These are phyloP conservation scores for Ganoderma leucocontextum DNA, from an alignment of 1,284 basidiomycete species.

Conservation along the genomic window DNA sequence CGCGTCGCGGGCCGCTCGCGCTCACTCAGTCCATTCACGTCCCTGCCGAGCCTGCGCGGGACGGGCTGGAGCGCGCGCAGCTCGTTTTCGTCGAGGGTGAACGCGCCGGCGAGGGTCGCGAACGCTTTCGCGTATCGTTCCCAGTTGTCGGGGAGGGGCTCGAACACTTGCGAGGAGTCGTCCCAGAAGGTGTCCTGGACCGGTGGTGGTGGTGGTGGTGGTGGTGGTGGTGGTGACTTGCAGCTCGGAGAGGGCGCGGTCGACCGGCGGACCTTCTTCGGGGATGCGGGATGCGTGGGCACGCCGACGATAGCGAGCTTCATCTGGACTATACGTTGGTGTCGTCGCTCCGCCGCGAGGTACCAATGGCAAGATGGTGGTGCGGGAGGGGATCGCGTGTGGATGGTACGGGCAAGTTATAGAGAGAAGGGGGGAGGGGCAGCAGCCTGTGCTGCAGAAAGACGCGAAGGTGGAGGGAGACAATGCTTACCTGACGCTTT, in stretches of 20 bases:
- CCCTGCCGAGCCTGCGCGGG: conserved; percentile 12
- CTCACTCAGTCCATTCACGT: background rate
- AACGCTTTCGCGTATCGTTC: conserved; percentile 20
- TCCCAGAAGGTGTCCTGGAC: background rate
- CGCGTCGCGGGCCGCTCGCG: conserved; percentile 21
- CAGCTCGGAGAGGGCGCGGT: background rate
- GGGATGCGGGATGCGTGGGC: background rate
- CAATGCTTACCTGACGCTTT: conserved; percentile 12
- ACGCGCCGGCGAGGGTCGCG: conserved; percentile 27
- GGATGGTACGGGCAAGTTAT: background rate
- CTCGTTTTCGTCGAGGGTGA: conserved; percentile 11
- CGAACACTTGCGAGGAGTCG: background rate
- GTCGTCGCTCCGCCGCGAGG: background rate
- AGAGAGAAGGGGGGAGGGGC: background rate
- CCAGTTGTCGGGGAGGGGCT: conserved; percentile 9
- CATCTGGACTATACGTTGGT: background rate
- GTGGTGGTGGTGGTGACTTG: background rate
- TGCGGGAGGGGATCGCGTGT: background rate
- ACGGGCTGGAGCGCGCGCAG: conserved; percentile 23
- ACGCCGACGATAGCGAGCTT: background rate
- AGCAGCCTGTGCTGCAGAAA: background rate
- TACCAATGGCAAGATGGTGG: background rate
- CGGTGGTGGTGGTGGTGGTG: background rate
- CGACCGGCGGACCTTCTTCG: background rate
- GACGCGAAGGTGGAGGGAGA: background rate